These are phyloP conservation scores for Spergularia bocconei DNA, from an alignment of 148 eudicot species.

Conservation along the genomic window DNA sequence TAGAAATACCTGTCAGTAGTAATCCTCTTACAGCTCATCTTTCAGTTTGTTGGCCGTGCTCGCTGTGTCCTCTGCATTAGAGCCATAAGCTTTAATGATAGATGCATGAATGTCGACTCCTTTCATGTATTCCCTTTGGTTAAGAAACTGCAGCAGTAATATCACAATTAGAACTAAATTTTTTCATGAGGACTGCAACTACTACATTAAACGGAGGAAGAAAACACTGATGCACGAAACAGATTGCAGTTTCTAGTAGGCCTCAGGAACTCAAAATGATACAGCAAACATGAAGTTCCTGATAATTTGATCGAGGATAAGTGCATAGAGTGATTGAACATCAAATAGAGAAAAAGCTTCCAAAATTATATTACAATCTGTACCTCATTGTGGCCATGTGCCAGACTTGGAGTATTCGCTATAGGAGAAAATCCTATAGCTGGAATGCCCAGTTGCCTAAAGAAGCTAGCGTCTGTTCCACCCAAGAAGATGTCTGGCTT, in stretches of 20 bases:
- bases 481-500: constrained; percentile 79
- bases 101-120: constrained; percentile 74
- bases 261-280: too few relatives aligned
- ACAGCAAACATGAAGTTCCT: not conserved
- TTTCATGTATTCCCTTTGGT: constrained; percentile 67
- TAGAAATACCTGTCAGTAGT: not conserved
- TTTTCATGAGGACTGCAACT: too few relatives aligned
- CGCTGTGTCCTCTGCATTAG: constrained; percentile 35
- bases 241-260: too few relatives aligned
- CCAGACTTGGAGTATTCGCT: constrained; percentile 79
- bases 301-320: not conserved
- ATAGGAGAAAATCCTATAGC: constrained; percentile 95
- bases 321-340: not conserved
- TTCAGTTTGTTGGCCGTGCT: constrained; percentile 35
- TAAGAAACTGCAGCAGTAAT: constrained; percentile 57
- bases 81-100: constrained; percentile 71
- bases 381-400: constrained; percentile 93
- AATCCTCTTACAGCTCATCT: constrained; percentile 50
- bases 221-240: too few relatives aligned
- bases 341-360: not conserved
- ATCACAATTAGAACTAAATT: constrained; percentile 12
- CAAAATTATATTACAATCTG: not conserved
- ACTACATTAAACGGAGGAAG: too few relatives aligned
- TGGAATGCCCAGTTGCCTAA: constrained; percentile 60
- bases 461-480: constrained; percentile 82